These are phyloP conservation scores for Vishniacozyma victoriae DNA, from an alignment of 768 basidiomycete species.

Conservation along the genomic window DNA sequence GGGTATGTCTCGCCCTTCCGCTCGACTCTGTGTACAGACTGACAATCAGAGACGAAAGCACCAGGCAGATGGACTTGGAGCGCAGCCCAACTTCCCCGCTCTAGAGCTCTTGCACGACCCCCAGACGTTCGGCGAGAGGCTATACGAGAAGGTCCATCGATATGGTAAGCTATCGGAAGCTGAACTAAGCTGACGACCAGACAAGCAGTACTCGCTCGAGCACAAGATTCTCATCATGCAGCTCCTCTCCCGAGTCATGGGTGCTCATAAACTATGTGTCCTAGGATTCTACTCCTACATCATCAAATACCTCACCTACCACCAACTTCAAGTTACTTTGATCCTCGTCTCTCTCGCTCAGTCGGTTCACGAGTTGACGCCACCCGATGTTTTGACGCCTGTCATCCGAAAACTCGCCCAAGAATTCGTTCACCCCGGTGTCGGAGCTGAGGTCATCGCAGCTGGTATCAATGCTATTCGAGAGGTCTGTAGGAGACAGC, in stretches of 20 bases:
- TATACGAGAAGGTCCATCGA: conserved; percentile 73
- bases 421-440: conserved; percentile 96
- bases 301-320: conserved; percentile 77
- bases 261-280: conserved; percentile 83
- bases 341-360: conserved; percentile 92
- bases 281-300: conserved; percentile 94
- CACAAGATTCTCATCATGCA: conserved; percentile 98
- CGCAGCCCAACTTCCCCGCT: conserved; percentile 71
- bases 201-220: conserved; percentile 91
- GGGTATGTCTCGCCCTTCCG: conserved; percentile 50
- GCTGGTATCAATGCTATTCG: conserved; percentile 94
- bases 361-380: conserved; percentile 89
- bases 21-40: not conserved
- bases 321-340: conserved; percentile 83
- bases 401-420: conserved; percentile 84
- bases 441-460: conserved; percentile 87
- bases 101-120: conserved; percentile 89
- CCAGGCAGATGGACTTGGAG: conserved; percentile 46
- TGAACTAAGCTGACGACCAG: conserved; percentile 45
- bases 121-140: conserved; percentile 88
- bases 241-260: conserved; percentile 88
- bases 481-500: conserved; percentile 88
- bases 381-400: conserved; percentile 83
- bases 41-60: conserved; percentile 32
- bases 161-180: conserved; percentile 50